Conservation (phyloP, 139 green algal species). For the Raphidocelis subcapitata region DNA sequence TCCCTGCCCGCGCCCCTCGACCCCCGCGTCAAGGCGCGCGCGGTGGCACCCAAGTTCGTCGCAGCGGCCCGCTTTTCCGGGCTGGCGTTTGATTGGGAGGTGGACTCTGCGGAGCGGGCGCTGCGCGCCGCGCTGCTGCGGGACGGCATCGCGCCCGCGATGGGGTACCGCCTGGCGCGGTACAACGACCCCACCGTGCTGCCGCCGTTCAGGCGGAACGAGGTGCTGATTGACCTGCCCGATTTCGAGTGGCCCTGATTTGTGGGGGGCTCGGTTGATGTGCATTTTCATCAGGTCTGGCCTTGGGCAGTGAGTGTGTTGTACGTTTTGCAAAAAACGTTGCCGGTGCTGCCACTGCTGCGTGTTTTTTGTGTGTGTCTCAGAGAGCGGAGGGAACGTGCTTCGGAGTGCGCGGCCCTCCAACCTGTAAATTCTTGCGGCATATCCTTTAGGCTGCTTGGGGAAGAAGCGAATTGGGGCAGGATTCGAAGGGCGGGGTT, state of each 20-base stretch:
- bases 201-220: constrained; percentile 65
- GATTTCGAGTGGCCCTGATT: constrained; percentile 39
- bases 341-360: too few species aligned
- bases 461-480: too few species aligned
- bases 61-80: constrained; percentile 46
- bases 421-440: too few species aligned
- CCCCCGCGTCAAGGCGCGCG: neutral
- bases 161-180: constrained; percentile 52
- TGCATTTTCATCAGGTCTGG: too few species aligned
- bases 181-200: constrained; percentile 77
- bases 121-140: constrained; percentile 33
- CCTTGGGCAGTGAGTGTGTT: too few species aligned
- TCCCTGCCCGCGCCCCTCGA: constrained; percentile 4
- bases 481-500: too few species aligned
- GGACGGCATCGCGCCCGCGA: constrained; percentile 20
- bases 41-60: constrained; percentile 9
- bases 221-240: constrained; percentile 73
- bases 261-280: too few species aligned
- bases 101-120: constrained; percentile 27
- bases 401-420: too few species aligned
- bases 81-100: constrained; percentile 47
- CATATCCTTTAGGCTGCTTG: too few species aligned
- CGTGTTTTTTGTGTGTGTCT: too few species aligned
- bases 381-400: too few species aligned
- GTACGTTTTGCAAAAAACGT: too few species aligned